Conservation (phyloP, 2,329 filamentous ascomycete species). For the Domatiomyces catenatus region DNA sequence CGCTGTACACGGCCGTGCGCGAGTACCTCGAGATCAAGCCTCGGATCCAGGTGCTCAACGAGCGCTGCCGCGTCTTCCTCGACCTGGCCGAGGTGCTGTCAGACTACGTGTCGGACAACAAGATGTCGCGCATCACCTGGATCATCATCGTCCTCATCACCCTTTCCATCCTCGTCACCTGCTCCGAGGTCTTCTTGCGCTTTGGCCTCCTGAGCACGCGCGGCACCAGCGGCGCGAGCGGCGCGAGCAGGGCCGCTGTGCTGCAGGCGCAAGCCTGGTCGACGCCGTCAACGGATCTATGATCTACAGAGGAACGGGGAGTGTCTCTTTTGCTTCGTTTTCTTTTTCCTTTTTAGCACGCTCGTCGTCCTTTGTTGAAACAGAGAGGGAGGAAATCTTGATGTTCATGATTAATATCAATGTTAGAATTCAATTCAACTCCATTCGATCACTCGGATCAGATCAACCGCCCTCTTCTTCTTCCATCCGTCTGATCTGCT, state of each 20-base stretch:
- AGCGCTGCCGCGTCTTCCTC: constrained; percentile 88
- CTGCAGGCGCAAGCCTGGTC: neutral
- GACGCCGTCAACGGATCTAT: neutral
- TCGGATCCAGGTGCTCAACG: constrained; percentile 90
- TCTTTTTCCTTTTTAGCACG: no score
- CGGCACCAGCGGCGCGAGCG: constrained; percentile 3
- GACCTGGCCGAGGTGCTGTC: constrained; percentile 90
- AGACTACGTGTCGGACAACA: constrained; percentile 80
- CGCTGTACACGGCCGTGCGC: constrained; percentile 82
- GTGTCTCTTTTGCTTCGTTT: no score
- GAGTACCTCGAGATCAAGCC: constrained; percentile 97
- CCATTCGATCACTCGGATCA: neutral
- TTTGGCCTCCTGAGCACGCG: constrained; percentile 52
- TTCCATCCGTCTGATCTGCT: neutral
- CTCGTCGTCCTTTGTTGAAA: no score
- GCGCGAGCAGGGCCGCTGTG: constrained; percentile 1
- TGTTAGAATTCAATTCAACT: no score
- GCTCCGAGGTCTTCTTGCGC: constrained; percentile 71
- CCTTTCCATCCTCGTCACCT: constrained; percentile 79
- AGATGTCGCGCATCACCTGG: constrained; percentile 85
- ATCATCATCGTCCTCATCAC: constrained; percentile 92
- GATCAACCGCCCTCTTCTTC: neutral
- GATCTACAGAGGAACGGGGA: no score
- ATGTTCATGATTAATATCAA: no score
- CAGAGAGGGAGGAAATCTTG: no score